Evolutionary conservation across 805 yeast genomes (phyloP).

Genomic region (Nakazawaea holstii): DNA sequence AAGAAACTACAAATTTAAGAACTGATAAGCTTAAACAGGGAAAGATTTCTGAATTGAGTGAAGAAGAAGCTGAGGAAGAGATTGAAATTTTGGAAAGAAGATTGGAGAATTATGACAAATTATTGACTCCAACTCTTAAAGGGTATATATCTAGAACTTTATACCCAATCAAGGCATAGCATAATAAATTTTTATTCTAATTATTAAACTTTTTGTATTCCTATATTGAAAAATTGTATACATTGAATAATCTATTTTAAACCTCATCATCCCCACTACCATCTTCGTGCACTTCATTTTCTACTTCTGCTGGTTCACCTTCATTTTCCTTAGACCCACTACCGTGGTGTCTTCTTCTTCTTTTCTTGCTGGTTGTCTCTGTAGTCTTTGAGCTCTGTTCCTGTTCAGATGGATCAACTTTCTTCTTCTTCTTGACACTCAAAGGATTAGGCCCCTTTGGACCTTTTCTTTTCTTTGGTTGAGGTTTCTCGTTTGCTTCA

Average conservation of each 20-base stretch:
- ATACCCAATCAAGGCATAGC: conserved; percentile 11
- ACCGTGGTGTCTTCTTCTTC: conserved; percentile 19
- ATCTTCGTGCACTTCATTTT: not conserved
- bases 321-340: conserved; percentile 1
- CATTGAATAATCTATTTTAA: too few relatives aligned
- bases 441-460: conserved; percentile 87
- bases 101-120: conserved; percentile 5
- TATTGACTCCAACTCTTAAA: conserved; percentile 11
- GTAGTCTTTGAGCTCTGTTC: conserved; percentile 1
- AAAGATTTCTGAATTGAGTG: not conserved
- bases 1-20: conserved; percentile 4
- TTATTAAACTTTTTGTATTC: not conserved
- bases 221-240: not conserved
- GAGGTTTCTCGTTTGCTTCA: conserved; percentile 17
- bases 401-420: conserved; percentile 5
- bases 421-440: conserved; percentile 75
- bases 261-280: not conserved
- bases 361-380: conserved; percentile 12
- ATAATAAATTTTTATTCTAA: not conserved
- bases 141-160: conserved; percentile 17
- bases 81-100: not conserved
- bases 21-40: not conserved
- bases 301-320: conserved; percentile 1
- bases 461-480: conserved; percentile 51
- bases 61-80: conserved; percentile 3